Evolutionary conservation across 768 basidiomycete genomes (phyloP), one percentile per base, ranked within the genome.

Genomic region (Boletus bicolor): DNA sequence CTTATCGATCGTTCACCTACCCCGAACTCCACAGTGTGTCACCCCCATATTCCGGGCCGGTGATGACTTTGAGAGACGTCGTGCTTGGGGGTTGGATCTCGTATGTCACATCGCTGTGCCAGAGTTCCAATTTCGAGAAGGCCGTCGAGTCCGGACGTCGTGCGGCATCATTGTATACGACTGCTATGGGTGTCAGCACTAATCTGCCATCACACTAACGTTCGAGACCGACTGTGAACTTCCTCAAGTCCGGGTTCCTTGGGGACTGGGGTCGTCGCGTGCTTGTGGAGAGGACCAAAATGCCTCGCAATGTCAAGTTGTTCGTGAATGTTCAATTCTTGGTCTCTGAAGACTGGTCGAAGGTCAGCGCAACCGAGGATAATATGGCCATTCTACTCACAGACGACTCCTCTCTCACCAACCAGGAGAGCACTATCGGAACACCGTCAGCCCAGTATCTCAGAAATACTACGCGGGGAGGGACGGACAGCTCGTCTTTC

Each of bases 21-120:
- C 88, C 89, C 9, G 88, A 90, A 67, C 81, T 85, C 86, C 87
- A 91, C 8, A 90, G 77, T 1, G 89, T 92, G 63, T 93, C 90
- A 21, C 89, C 89, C 19, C 90, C 90, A 37, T 78, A 74, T 56
- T 84, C 83, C 0, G 88, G 90, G 4, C 80, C 78, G 17, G 85
- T 83, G 67, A 90, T 77, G 45, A 92, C 69, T 64, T 89, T 86
- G 36, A 94, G 77, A 9, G 89, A 90, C 12, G 91, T 92, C 34
- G 83, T 77, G 62, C 86, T 80, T 1, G 91, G 91, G n/a, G 88
- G 89, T 63, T 90, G 89, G 14, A 87, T 64, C 70, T 94, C 91
- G 72, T 91, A 93, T 5, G 87, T 56, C 55, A 88, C 89, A 69
- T 93, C 92, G 3, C 85, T 83, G 72, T 92, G 90, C 85, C 87